Evolutionary conservation across 176 grass and related monocot species (phyloP), one percentile per base, ranked within the genome.

Genomic region (Eleusine coracana): DNA sequence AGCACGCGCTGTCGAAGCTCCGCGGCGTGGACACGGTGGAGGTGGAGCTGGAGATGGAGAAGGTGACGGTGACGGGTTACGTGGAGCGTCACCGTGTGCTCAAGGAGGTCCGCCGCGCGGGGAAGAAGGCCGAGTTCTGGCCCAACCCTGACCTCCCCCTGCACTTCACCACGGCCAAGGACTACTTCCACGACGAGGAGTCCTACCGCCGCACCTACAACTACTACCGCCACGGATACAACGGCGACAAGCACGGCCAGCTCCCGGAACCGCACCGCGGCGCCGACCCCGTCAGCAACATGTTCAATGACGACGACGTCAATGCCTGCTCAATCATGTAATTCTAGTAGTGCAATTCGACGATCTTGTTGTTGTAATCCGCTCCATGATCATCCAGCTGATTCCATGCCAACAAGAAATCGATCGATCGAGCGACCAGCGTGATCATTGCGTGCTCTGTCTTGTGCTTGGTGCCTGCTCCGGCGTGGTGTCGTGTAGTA

Each of bases 251-350:
- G 80, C 97, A 99, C 82, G 97, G 97, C 36, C 81, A 82, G 11
- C 78, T 99, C 58, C 90, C 78, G 3, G 91, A 84, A 71, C 85
- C 93, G 0, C 86, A 77, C 39, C 93, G 97, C 18, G 93, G 97
- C 14, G 91, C 92, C 8, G 93, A 99, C 86, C 91, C 77, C 44
- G 93, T 96, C 86, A 94, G 91, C 90, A 99, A 99, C 91, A 90
- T 99, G 89, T 99, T 99, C 91, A 99, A 99, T 77, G 97, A 99
- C 76, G 97, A 99, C 84, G 87, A 99, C 82, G 97, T 96, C 60
- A 88, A 99, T 86, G 91, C 97, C 0, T 99, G 97, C 86, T 16
- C 73, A 76, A 6, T 99, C 85, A 99, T 99, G 97, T 98, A 74
- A 16, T 27, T 11, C 59, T 34, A 34, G 2, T 34, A 11, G 18